phyloP scores from a whole-genome alignment of 441 rosid species.

The Raphanus hybrid region DNA sequence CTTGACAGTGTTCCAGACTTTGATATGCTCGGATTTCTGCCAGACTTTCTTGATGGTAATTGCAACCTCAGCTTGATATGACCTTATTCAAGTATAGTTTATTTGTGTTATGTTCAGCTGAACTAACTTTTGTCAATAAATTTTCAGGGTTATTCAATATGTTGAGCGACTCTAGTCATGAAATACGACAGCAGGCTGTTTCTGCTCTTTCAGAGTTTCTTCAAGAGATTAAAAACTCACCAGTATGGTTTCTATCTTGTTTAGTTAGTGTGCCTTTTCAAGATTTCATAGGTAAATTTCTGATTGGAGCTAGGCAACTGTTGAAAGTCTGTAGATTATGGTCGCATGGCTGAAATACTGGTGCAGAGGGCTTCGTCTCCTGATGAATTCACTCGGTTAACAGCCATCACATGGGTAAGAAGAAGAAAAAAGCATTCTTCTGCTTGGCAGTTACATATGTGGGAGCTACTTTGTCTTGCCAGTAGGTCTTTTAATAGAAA shows the following conservation, averaged over 20 bases:
- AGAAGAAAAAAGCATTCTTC: conserved; percentile 11
- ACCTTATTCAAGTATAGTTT: not conserved
- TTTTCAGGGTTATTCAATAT: conserved; percentile 93
- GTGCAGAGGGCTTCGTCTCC: conserved; percentile 94
- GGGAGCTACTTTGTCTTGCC: conserved; percentile 10
- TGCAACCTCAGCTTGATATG: no score
- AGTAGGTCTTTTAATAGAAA: not conserved
- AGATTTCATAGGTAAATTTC: conserved; percentile 66
- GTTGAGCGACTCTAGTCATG: conserved; percentile 99
- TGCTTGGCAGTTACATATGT: not conserved
- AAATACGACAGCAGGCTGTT: conserved; percentile 99
- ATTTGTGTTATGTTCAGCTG: conserved; percentile 13
- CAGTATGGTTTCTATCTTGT: conserved; percentile 73
- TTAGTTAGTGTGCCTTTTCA: not conserved
- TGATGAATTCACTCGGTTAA: conserved; percentile 98
- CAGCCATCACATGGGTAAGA: conserved; percentile 97
- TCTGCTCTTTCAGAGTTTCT: conserved; percentile 99
- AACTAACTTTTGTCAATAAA: conserved; percentile 25
- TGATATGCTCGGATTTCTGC: conserved; percentile 99
- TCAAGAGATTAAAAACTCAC: conserved; percentile 99
- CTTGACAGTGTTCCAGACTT: conserved; percentile 99
- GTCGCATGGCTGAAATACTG: conserved; percentile 99
- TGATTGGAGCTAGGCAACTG: conserved; percentile 86
- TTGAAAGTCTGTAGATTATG: conserved; percentile 99
- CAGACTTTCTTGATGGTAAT: conserved; percentile 99